These are phyloP conservation scores for Fusarium papillatum DNA, from an alignment of 2,329 filamentous ascomycete genomes.

Conservation along the genomic window DNA sequence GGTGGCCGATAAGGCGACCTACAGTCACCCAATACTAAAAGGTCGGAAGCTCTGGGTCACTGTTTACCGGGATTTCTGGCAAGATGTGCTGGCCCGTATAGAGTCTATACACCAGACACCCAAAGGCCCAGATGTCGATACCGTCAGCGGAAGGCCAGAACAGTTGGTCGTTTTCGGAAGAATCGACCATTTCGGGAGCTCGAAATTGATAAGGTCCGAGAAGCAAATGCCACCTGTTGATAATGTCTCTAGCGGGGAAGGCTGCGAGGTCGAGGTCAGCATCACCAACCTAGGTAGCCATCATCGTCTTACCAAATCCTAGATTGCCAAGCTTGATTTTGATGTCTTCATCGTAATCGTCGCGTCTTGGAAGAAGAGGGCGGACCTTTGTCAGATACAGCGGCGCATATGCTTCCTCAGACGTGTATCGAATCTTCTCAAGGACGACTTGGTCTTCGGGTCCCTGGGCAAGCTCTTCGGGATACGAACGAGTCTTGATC, in stretches of 20 bases:
- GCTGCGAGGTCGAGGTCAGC: neutral
- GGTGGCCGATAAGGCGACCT: neutral
- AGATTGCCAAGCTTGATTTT: constrained; percentile 6
- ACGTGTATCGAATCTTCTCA: neutral
- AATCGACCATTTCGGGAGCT: neutral
- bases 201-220: neutral
- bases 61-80: neutral
- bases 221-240: neutral
- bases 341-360: neutral
- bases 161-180: neutral
- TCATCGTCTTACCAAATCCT: constrained; percentile 1
- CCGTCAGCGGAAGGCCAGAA: neutral
- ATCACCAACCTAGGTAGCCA: too few relatives aligned
- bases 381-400: neutral
- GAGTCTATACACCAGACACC: constrained; percentile 14
- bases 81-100: neutral
- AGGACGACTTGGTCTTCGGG: neutral
- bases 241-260: neutral
- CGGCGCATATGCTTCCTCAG: neutral
- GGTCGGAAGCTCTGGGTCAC: neutral
- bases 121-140: constrained; percentile 13
- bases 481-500: neutral
- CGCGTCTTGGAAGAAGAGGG: neutral
- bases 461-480: neutral
- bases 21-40: neutral